Evolutionary conservation across 305 asterid genomes (phyloP), one percentile per base, ranked within the genome.

Genomic region (Solanum aculeatissimum): DNA sequence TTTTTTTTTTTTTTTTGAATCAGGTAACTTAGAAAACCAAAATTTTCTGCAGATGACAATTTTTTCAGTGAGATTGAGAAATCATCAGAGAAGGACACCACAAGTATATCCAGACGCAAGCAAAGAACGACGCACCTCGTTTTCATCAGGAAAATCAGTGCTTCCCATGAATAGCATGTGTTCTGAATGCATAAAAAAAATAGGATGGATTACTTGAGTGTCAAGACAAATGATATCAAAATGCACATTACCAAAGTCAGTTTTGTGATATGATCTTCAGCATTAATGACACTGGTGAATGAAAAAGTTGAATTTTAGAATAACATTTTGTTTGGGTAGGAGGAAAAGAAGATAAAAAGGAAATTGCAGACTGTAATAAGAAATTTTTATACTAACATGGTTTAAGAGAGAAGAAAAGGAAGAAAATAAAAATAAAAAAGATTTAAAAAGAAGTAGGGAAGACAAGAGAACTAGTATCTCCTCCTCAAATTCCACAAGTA

Each of bases 81-180:
- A 51, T 9, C 49, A 77, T 10, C 81, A 74, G 60, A 23, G 35
- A 32, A 32, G 81, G 60, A 45, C 27, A 47, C 60, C 23, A 27
- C 63, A 77, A 27, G 25, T 53, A 51, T 18, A 18, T 79, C 18
- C 62, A 71, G 42, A 66, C 49, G 54, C 58, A 70, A 79, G 16
- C 79, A 68, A 58, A 87, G 23, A 68, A 71, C 63, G 29, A 18
- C 95, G 83, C 85, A 97, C 99, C 99, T 95, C 99, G 79, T 97
- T 95, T 89, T 97, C 98, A 91, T 97, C 97, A 18, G 98, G 99
- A 87, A 92, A 97, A 54, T 93, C 95, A 65, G 93, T 86, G 85
- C 99, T 97, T 86, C 99, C 98, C 98, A 94, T 97, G 92, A 97
- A 97, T 90, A 95, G 97, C 99, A 95, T 97, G 92, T 97, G 99